A percentile compares a stretch with the other conserved stretches of the same genome.
phyloP scores from a whole-genome alignment of 805 yeast species.

The Cyberlindnera galapagoensis region DNA sequence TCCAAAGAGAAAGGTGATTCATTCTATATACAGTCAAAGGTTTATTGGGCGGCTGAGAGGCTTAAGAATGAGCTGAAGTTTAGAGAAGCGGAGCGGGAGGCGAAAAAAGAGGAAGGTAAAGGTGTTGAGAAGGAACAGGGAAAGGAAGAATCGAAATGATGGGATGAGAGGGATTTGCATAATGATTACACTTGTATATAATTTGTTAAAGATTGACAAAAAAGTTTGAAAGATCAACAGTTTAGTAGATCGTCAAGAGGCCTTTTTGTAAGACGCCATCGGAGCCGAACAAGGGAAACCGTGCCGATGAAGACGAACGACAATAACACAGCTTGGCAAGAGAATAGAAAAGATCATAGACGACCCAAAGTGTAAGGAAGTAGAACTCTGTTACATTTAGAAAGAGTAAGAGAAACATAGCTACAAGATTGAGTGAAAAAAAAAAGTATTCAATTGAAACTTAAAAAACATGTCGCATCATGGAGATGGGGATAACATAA shows the following conservation, averaged over 20 bases:
- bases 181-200: constrained; percentile 3
- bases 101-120: constrained; percentile 7
- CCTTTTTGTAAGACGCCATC: too few species aligned
- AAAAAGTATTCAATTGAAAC: too few species aligned
- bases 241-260: too few species aligned
- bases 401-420: too few species aligned
- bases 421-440: too few species aligned
- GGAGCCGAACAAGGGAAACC: too few species aligned
- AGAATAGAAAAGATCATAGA: too few species aligned
- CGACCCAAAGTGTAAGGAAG: too few species aligned
- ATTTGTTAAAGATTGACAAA: too few species aligned
- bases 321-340: too few species aligned
- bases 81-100: constrained; percentile 33
- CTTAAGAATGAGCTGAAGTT: constrained; percentile 70
- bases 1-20: constrained; percentile 95
- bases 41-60: constrained; percentile 90
- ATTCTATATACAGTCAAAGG: constrained; percentile 88
- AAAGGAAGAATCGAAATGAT: background rate
- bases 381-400: too few species aligned
- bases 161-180: background rate
- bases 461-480: constrained; percentile 21
- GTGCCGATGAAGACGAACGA: too few species aligned
- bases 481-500: constrained; percentile 24
- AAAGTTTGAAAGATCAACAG: background rate
- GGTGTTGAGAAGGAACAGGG: constrained; percentile 6